These are phyloP conservation scores for Leucaena leucocephala DNA, from an alignment of 306 rosid genomes.

Conservation along the genomic window DNA sequence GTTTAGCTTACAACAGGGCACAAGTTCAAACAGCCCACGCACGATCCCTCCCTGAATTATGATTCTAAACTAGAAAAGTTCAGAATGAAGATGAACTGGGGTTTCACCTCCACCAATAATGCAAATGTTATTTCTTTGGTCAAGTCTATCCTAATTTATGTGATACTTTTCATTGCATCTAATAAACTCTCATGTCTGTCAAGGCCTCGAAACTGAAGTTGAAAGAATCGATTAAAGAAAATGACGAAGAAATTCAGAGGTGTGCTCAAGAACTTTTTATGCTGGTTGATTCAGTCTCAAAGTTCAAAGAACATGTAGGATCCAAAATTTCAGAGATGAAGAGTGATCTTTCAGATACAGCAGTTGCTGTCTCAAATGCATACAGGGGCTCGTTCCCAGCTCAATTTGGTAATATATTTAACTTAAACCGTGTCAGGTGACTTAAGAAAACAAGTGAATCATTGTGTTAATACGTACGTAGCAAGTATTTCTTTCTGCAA, in stretches of 20 bases:
- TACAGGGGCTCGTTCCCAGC: slow-evolving; percentile 49
- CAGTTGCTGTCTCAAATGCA: slow-evolving; percentile 53
- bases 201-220: slow-evolving; percentile 66
- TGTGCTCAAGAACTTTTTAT: slow-evolving; percentile 56
- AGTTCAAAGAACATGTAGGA: slow-evolving; percentile 58
- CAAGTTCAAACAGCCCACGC: background rate
- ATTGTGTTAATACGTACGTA: background rate
- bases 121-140: background rate
- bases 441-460: background rate
- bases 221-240: slow-evolving; percentile 60
- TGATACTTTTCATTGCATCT: background rate
- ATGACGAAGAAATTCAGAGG: slow-evolving; percentile 64
- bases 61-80: background rate
- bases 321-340: slow-evolving; percentile 67
- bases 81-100: background rate
- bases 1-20: background rate
- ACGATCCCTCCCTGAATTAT: background rate
- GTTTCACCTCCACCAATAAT: slow-evolving; percentile 7
- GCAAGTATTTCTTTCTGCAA: background rate
- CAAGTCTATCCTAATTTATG: background rate
- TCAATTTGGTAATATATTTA: slow-evolving; percentile 31
- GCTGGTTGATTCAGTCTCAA: slow-evolving; percentile 62
- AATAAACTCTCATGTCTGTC: slow-evolving; percentile 37
- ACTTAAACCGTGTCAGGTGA: slow-evolving; percentile 19
- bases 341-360: slow-evolving; percentile 60